These are phyloP conservation scores for Penicillium decumbens DNA, from an alignment of 2,329 filamentous ascomycete species.

Conservation along the genomic window DNA sequence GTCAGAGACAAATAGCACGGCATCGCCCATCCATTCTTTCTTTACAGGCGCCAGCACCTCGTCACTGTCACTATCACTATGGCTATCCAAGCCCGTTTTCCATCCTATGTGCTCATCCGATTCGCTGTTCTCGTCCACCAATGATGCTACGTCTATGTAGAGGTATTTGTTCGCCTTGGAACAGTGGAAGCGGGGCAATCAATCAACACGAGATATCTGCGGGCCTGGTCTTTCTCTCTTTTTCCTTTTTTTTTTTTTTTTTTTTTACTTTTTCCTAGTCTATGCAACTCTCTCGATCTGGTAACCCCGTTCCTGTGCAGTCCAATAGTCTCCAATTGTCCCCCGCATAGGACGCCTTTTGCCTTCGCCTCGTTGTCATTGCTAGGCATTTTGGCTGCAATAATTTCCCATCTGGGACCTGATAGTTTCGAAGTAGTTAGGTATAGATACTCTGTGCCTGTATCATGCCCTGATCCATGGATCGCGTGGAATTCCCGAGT, in stretches of 20 bases:
- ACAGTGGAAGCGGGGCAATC: conserved; percentile 1
- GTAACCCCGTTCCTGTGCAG: background rate
- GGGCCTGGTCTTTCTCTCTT: background rate
- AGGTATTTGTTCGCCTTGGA: background rate
- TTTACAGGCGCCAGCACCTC: background rate
- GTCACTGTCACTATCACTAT: background rate
- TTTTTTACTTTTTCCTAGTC: background rate
- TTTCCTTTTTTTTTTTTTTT: background rate
- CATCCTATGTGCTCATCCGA: conserved; percentile 6
- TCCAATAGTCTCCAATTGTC: background rate
- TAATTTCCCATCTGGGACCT: background rate
- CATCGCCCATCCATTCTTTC: background rate
- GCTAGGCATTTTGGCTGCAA: background rate
- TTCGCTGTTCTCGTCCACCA: conserved; percentile 7
- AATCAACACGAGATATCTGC: conserved; percentile 9
- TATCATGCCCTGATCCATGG: background rate
- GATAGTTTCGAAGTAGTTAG: background rate
- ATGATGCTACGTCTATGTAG: background rate
- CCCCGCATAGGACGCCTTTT: background rate
- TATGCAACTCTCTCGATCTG: background rate
- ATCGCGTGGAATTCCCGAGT: background rate
- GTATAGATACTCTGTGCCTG: background rate
- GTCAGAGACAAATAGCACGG: background rate
- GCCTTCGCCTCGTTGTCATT: background rate
- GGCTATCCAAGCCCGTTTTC: background rate